A percentile compares a stretch with the other conserved stretches of the same genome.
phyloP scores from a whole-genome alignment of 208 protist species.

The Trypanosoma grayi region DNA sequence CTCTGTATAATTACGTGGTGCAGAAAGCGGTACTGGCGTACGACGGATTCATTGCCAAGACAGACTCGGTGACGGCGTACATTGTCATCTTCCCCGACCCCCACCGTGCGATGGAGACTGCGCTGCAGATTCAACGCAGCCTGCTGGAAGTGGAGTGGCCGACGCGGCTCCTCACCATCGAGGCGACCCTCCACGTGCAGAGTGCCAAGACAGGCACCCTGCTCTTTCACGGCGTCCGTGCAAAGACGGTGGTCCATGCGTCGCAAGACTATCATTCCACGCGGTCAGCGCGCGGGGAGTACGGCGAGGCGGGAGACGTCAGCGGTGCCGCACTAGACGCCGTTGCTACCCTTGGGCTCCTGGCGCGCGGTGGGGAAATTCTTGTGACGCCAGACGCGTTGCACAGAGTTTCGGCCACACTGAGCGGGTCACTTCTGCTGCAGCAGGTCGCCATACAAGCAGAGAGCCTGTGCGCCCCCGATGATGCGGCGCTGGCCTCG shows the following conservation, averaged over 20 bases:
- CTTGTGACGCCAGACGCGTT: slow-evolving; percentile 45
- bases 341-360: slow-evolving; percentile 37
- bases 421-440: slow-evolving; percentile 51
- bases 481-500: background rate
- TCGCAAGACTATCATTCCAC: slow-evolving; percentile 38
- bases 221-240: slow-evolving; percentile 75
- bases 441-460: slow-evolving; percentile 55
- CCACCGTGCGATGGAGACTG: slow-evolving; percentile 56
- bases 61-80: slow-evolving; percentile 56
- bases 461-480: background rate
- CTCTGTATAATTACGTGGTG: slow-evolving; percentile 76
- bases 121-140: slow-evolving; percentile 50
- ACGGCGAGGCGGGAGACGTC: slow-evolving; percentile 28
- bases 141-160: slow-evolving; percentile 58
- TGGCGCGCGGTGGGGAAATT: slow-evolving; percentile 59
- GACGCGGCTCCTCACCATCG: slow-evolving; percentile 39
- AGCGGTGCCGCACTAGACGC: slow-evolving; percentile 57
- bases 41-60: slow-evolving; percentile 61
- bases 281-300: background rate
- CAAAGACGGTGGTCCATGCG: slow-evolving; percentile 54
- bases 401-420: slow-evolving; percentile 23
- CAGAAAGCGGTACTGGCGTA: slow-evolving; percentile 37
- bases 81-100: slow-evolving; percentile 53
- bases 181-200: slow-evolving; percentile 61
- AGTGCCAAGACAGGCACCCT: slow-evolving; percentile 39